Evolutionary conservation across 164 flowering plant genomes (phyloP).

Genomic region (Euptelea pleiosperma): DNA sequence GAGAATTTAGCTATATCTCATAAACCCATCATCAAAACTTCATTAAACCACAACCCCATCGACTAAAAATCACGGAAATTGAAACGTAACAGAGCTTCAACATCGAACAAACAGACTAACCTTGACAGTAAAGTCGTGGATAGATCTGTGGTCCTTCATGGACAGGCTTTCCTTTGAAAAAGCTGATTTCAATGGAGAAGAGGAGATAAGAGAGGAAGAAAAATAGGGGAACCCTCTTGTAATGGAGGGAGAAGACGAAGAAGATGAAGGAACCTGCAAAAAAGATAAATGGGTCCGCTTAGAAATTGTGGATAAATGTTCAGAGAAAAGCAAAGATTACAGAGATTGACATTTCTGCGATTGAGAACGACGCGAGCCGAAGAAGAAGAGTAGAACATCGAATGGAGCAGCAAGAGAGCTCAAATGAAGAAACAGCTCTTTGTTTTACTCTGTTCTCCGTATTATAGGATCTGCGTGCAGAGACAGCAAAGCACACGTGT

Average conservation of each 20-base stretch:
- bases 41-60: not conserved
- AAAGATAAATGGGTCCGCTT: slow-evolving; percentile 3
- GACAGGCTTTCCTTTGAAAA: slow-evolving; percentile 48
- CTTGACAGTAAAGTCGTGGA: slow-evolving; percentile 63
- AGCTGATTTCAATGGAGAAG: slow-evolving; percentile 6
- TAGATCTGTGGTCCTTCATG: slow-evolving; percentile 14
- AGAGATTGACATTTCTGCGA: slow-evolving; percentile 4
- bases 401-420: not conserved
- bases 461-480: too few species aligned
- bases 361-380: slow-evolving; percentile 3
- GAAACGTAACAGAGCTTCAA: too few species aligned
- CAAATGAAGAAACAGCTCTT: too few species aligned
- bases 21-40: slow-evolving; percentile 4
- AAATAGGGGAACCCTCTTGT: not conserved
- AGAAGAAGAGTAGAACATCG: not conserved
- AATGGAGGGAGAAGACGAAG: slow-evolving; percentile 1
- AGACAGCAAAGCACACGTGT: too few species aligned
- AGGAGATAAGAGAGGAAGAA: not conserved
- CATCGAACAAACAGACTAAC: slow-evolving; percentile 33
- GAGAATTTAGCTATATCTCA: not conserved
- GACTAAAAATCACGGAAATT: not conserved
- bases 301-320: not conserved
- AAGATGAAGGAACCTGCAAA: slow-evolving; percentile 1
- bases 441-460: too few species aligned
- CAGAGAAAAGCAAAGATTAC: not conserved